Evolutionary conservation across 805 yeast species (phyloP), one percentile per base, ranked within the genome.

Genomic region (Pichia paraexigua): DNA sequence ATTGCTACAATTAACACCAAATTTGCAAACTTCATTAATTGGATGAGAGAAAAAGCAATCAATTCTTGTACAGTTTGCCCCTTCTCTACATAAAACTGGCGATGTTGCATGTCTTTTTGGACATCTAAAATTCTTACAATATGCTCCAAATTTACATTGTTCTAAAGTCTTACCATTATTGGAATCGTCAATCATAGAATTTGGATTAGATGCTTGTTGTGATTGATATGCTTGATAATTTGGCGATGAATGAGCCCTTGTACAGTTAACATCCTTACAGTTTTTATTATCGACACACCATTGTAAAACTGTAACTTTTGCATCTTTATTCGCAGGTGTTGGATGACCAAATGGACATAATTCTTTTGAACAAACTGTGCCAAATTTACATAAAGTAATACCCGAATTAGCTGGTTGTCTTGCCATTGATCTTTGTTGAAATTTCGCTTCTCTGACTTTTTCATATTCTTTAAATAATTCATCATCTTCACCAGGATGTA

Each of bases 311-410:
- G 78, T 71, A 41, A 89, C 87, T 59, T 82, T 80, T 28, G 90
- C 89, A 55, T 77, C 81, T 55, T 76, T 79, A 68, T 85, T 87
- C 18, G 88, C 85, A 1, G 95, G 94, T 0, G 96, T 87, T 44
- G 97, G 96, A 64, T 90, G 97, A 25, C 90, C 96, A 71, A 83
- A 88, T 28, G 90, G 88, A 71, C 97, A 90, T 55, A 79, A 69
- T 55, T 82, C 88, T 61, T 86, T 87, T 24, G 87, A 73, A 68
- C 97, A 90, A 41, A 79, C 66, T 24, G 76, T 72, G 46, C 92
- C 94, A 67, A 79, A 90, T 64, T 85, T 86, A 72, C 97, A 90
- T 39, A 84, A 62, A 2, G 78, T 77, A 52, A 79, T 75, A 50
- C 84, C 83, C 32, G 60, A 32, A 44, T 51, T 53, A 15, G 20